Evolutionary conservation across 1,139 yeast species (phyloP).

Genomic region (Diutina neorugosa): DNA sequence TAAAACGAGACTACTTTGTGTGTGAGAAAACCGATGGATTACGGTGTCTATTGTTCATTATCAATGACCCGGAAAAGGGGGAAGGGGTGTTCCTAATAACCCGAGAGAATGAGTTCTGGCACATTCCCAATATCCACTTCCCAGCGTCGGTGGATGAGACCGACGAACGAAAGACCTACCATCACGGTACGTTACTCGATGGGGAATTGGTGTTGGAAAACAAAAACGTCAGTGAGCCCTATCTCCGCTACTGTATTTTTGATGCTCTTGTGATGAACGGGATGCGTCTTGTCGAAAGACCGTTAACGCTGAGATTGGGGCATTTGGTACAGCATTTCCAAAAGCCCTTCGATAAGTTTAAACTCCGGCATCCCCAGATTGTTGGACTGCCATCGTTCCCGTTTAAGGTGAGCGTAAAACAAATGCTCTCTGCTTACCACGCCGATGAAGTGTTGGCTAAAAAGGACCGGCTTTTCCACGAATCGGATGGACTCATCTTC

Average conservation of each 20-base stretch:
- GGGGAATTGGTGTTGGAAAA: constrained; percentile 74
- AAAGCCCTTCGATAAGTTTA: constrained; percentile 67
- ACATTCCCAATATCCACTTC: constrained; percentile 75
- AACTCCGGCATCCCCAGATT: constrained; percentile 57
- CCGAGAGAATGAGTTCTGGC: constrained; percentile 75
- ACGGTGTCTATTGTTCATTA: constrained; percentile 58
- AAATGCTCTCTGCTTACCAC: constrained; percentile 76
- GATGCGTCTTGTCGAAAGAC: constrained; percentile 51
- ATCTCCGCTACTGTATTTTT: constrained; percentile 68
- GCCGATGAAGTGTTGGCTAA: constrained; percentile 66
- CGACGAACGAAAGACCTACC: constrained; percentile 44
- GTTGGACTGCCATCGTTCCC: constrained; percentile 62
- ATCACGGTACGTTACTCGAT: constrained; percentile 81
- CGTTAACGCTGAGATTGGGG: constrained; percentile 72
- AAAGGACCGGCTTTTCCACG: constrained; percentile 68
- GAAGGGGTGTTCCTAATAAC: constrained; percentile 72
- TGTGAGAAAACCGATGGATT: constrained; percentile 96
- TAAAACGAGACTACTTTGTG: constrained; percentile 58
- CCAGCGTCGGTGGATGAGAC: constrained; percentile 44
- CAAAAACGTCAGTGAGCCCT: constrained; percentile 33
- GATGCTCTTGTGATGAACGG: constrained; percentile 86
- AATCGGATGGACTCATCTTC: constrained; percentile 87
- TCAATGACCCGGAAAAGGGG: constrained; percentile 60
- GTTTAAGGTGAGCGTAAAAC: constrained; percentile 73
- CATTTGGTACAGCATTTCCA: constrained; percentile 74